Conservation (phyloP, 768 basidiomycete species). For the Panus rudis region DNA sequence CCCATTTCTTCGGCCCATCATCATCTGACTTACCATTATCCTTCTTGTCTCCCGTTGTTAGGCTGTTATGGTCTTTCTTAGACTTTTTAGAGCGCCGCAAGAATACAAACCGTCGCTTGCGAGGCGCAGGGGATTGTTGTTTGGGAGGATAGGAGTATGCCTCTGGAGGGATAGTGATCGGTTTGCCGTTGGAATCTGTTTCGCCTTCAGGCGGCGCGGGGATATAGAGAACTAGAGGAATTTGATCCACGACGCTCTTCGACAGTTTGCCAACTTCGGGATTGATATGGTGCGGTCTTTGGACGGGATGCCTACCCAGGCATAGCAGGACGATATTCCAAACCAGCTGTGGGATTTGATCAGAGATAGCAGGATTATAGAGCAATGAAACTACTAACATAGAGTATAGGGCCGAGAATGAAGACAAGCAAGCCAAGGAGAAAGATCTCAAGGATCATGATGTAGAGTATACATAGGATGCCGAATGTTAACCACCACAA, state of each 20-base stretch:
- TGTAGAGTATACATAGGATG: constrained; percentile 72
- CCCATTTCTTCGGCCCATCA: constrained; percentile 49
- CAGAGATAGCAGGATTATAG: not conserved
- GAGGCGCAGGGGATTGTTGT: constrained; percentile 18
- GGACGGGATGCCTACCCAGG: constrained; percentile 73
- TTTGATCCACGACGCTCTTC: constrained; percentile 64
- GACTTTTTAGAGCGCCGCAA: constrained; percentile 21
- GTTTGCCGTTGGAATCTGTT: constrained; percentile 12
- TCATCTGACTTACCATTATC: constrained; percentile 12
- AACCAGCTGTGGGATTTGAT: constrained; percentile 40
- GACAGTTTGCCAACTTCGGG: constrained; percentile 75
- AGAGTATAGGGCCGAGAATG: constrained; percentile 69
- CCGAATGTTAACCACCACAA: constrained; percentile 85
- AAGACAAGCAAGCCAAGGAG: constrained; percentile 72
- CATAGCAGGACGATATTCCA: constrained; percentile 78
- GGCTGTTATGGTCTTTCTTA: constrained; percentile 10
- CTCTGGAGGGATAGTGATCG: constrained; percentile 38
- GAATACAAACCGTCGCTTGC: constrained; percentile 49
- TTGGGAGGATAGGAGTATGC: constrained; percentile 61
- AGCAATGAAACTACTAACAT: constrained; percentile 42
- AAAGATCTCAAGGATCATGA: constrained; percentile 66
- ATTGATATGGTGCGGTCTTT: constrained; percentile 64
- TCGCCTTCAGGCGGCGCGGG: constrained; percentile 61
- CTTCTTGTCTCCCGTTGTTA: constrained; percentile 18
- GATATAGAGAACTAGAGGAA: constrained; percentile 82